Base-by-base conservation (phyloP, 257 asterid species). In the Ilex asprella region DNA sequence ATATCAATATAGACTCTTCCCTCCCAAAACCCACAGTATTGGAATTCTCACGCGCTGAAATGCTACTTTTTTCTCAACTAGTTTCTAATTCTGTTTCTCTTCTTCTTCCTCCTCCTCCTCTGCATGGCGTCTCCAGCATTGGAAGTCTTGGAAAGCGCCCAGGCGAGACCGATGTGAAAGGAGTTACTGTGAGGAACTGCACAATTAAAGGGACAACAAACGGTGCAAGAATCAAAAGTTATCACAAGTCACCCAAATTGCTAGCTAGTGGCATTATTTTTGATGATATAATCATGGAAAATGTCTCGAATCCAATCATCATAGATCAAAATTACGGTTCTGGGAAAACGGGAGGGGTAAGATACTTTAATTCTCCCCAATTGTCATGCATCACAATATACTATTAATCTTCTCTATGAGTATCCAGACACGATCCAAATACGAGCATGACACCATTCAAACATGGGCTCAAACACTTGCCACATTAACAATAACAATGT, bases 151-250 rank as follows among this genome's bases (percentile, higher is more conserved):
- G 98, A 2, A 88, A 84, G 63, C 76, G 89, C 0, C 51, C 16
- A 5, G 50, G 57, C 0, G 98, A 91, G 32, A 55, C 58, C 0
- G 61, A 66, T 16, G 84, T 91, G 50, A 63, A 30, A 3, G 77
- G 77, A 12, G 47, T 91, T 16, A 64, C 60, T 1, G 32, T 88
- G 66, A 64, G 2, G 3, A 82, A 86, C 21, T 88, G 95, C 68
- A 84, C 89, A 10, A 55, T 84, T 32, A 73, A 31, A 12, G 79
- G 82, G 6, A 84, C 98, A 10, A 79, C 84, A 14, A 87, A 91
- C 12, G 95, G 98, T 0, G 95, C 85, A 9, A 76, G 97, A 65
- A 86, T 91, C 72, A 91, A 88, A 64, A 84, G 86, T 16, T 86
- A 64, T 71, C 84, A 73, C 56, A 67, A 14, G 0, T 86, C 96